These are phyloP conservation scores for Penicillium ucsense DNA, from an alignment of 495 filamentous ascomycete genomes.

Conservation along the genomic window DNA sequence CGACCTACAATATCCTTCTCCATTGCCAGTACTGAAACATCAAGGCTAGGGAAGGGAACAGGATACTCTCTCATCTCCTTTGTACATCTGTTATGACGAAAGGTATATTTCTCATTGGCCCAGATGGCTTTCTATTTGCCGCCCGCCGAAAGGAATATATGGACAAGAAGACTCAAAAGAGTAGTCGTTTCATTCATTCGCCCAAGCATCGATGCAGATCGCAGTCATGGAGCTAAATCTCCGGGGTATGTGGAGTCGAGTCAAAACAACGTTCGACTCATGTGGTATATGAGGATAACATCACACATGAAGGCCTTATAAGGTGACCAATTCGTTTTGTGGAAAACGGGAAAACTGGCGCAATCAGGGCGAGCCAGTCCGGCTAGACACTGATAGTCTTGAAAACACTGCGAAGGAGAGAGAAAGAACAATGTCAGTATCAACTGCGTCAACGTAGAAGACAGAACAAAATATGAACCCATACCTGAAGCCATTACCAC, in stretches of 20 bases:
- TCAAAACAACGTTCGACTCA: slow-evolving; percentile 12
- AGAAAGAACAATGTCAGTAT: slow-evolving; percentile 12
- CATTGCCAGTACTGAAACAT: too few species aligned
- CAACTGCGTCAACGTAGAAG: not conserved
- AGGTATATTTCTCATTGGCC: too few species aligned
- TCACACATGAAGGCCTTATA: slow-evolving; percentile 21
- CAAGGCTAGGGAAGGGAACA: too few species aligned
- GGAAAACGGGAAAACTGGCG: too few species aligned
- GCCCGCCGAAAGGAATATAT: too few species aligned
- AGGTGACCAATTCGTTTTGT: too few species aligned
- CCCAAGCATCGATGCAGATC: not conserved
- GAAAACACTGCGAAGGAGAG: slow-evolving; percentile 32
- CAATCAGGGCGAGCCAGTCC: not conserved
- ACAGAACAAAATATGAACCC: not conserved
- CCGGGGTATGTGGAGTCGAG: slow-evolving; percentile 10
- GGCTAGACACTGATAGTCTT: slow-evolving; percentile 47
- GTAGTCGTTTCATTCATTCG: slow-evolving; percentile 3
- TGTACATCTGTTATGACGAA: too few species aligned
- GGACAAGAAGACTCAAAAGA: not conserved
- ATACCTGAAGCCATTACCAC: slow-evolving; percentile 71
- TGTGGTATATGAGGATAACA: slow-evolving; percentile 26
- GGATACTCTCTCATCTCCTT: too few species aligned
- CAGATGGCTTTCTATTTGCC: too few species aligned
- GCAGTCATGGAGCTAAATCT: slow-evolving; percentile 5
- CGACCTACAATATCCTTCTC: too few species aligned